phyloP scores from a whole-genome alignment of 305 asterid genomes.

The Solanum hybrid region DNA sequence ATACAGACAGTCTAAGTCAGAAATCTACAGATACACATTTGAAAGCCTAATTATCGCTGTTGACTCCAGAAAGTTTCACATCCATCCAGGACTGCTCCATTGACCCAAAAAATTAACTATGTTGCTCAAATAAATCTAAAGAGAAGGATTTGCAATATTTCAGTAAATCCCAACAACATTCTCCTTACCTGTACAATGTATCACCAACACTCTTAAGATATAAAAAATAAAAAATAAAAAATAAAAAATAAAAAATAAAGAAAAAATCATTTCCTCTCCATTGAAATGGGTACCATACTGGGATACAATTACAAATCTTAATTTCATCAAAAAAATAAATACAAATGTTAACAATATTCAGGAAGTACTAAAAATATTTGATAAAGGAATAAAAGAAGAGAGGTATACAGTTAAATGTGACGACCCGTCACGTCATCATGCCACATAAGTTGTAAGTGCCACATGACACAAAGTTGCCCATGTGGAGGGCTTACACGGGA shows the following conservation, averaged over 20 bases:
- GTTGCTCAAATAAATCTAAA: neutral
- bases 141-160: neutral
- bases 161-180: neutral
- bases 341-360: neutral
- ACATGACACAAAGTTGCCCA: neutral
- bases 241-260: no score
- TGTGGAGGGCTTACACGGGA: neutral
- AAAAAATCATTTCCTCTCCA: neutral
- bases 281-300: neutral
- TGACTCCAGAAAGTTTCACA: neutral
- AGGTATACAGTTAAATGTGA: neutral
- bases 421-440: neutral
- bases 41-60: neutral
- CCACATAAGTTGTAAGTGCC: neutral
- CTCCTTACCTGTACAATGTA: neutral
- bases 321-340: neutral
- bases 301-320: neutral
- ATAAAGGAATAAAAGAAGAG: neutral
- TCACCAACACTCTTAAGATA: neutral
- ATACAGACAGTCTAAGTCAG: neutral
- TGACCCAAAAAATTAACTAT: neutral
- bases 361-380: neutral
- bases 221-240: no score
- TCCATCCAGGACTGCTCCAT: neutral
- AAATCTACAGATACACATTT: neutral